Percentiles rank a stretch among this genome's conserved stretches.
Conservation (phyloP, 1,284 basidiomycete genomes). For the Irpex rosettiformis region DNA sequence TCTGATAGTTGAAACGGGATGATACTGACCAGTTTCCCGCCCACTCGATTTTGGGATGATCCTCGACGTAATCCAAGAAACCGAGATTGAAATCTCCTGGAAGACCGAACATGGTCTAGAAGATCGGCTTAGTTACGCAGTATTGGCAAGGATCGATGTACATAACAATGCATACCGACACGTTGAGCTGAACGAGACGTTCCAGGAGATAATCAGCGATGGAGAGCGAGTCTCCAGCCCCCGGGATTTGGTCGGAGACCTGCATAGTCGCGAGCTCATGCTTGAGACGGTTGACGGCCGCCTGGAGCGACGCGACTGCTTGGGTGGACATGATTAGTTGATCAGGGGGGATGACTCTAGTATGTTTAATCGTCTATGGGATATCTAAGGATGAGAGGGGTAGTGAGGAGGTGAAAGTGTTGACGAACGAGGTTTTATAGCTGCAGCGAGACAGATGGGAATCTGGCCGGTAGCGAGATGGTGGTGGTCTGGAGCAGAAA, state of each 20-base stretch:
- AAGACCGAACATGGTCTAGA: constrained; percentile 77
- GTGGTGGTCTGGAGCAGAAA: constrained; percentile 1
- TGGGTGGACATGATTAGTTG: constrained; percentile 14
- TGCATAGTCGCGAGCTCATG: constrained; percentile 47
- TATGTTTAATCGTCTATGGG: not conserved
- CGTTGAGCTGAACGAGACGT: constrained; percentile 64
- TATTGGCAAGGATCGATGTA: not conserved
- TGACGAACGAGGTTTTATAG: not conserved
- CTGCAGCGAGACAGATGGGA: not conserved
- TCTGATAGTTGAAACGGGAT: not conserved
- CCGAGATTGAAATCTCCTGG: constrained; percentile 93
- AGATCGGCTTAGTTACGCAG: constrained; percentile 10
- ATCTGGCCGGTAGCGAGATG: not conserved
- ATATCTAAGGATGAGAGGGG: constrained; percentile 3
- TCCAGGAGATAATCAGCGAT: constrained; percentile 72
- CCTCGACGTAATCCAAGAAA: constrained; percentile 85
- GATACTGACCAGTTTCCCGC: constrained; percentile 78
- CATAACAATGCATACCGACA: constrained; percentile 46
- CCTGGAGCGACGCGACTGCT: constrained; percentile 37
- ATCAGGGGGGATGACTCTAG: not conserved
- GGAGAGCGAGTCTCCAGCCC: constrained; percentile 45
- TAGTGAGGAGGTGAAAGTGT: not conserved
- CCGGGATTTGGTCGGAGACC: constrained; percentile 21
- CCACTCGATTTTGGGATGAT: constrained; percentile 79
- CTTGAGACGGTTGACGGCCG: constrained; percentile 51